Conservation (phyloP, 2,329 filamentous ascomycete species). For the Orbilia quercus region DNA sequence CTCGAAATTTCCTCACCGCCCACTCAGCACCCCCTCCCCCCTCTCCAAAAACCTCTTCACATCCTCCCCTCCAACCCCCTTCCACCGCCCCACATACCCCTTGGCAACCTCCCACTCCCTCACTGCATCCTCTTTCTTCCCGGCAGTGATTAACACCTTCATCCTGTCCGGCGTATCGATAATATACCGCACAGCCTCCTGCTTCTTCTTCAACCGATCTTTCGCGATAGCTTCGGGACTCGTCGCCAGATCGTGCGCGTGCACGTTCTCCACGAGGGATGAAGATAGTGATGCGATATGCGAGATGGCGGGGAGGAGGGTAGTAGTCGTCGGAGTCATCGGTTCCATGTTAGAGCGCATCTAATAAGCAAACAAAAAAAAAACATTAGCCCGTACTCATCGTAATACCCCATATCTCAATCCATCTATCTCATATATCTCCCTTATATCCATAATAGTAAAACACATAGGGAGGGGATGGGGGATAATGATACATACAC, state of each 20-base stretch:
- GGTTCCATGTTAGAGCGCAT: constrained; percentile 87
- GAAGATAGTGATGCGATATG: constrained; percentile 71
- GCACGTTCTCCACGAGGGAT: constrained; percentile 66
- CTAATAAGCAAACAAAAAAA: constrained; percentile 62
- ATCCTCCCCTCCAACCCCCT: constrained; percentile 69
- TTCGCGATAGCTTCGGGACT: constrained; percentile 61
- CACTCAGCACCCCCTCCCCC: constrained; percentile 25
- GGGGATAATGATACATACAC: constrained; percentile 65
- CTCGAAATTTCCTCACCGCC: background rate
- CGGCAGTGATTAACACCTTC: constrained; percentile 70
- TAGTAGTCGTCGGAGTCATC: constrained; percentile 77
- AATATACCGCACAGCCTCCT: constrained; percentile 72
- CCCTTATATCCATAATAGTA: constrained; percentile 10
- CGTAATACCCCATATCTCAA: background rate
- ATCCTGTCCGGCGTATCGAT: constrained; percentile 72
- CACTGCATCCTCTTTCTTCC: constrained; percentile 72
- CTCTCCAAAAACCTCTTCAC: constrained; percentile 21
- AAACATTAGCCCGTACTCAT: background rate
- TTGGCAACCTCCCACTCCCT: constrained; percentile 70
- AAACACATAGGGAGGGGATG: constrained; percentile 35
- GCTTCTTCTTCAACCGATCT: constrained; percentile 63
- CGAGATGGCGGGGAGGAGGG: constrained; percentile 77
- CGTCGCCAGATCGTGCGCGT: constrained; percentile 65
- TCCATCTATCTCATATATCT: too few species aligned
- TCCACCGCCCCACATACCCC: constrained; percentile 68